Evolutionary conservation across 768 basidiomycete species (phyloP), one percentile per base, ranked within the genome.

Genomic region (Leccinum disarticulatum): DNA sequence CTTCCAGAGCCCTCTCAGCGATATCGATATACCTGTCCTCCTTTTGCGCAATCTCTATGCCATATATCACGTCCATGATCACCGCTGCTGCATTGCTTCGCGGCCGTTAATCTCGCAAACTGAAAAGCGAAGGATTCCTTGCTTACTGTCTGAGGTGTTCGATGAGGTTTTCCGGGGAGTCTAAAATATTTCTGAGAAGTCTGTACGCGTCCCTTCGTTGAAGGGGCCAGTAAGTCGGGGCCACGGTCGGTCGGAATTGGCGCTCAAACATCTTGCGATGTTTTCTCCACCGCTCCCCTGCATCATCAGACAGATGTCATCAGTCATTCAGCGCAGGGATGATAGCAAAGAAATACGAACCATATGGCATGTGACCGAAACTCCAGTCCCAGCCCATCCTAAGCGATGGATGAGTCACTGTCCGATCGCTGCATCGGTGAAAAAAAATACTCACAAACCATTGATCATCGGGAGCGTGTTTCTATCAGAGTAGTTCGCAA

Each of bases 401-500:
- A 73, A 15, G 74, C 68, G 17, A 28, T 59, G 74, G 66, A 54
- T 53, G 55, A 60, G 3, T 28, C 17, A 13, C 13, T 15, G 15
- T 7, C 7, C 7, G 17, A 50, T 30, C 17, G 2, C 9, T 11
- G 10, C 4, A 28, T 35, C 33, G 22, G 8, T n/a, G n/a, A 19
- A 8, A 13, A 28, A 33, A 59, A 47, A 41, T 28, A 70, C 76
- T 56, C 57, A 81, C 81, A 84, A 61, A 25, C 80, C 79, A 56
- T 81, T 77, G 58, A 81, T 79, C 83, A 84, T 83, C 0, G 75
- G 72, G 8, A 80, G 71, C 59, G 76, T 62, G 41, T 70, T 75
- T 48, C 83, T 78, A 63, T 84, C 83, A 6, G 86, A 85, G 61
- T 86, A 87, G 52, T 83, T 84, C n/a, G 72, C 64, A 31, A 80